phyloP scores from a whole-genome alignment of 352 stramenopile genomes.

The Pythium diclinum region DNA sequence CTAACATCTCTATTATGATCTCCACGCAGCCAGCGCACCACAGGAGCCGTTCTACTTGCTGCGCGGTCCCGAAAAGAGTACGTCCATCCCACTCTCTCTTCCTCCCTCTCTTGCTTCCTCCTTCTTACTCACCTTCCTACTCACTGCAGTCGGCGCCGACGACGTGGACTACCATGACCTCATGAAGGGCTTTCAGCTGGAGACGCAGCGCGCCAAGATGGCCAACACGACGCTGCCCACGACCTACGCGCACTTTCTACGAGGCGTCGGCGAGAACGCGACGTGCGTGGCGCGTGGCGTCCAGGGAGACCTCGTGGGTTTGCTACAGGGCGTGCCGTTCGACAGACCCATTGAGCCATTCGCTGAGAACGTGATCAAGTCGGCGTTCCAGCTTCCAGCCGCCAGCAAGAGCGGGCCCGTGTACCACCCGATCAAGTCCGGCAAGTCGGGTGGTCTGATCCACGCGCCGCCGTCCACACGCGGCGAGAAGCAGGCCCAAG shows the following conservation, averaged over 20 bases:
- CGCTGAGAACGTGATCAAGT: conserved; percentile 68
- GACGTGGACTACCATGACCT: conserved; percentile 56
- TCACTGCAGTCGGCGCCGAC: conserved; percentile 49
- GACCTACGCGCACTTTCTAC: conserved; percentile 72
- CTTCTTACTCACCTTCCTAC: neutral
- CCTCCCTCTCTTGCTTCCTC: neutral
- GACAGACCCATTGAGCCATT: conserved; percentile 76
- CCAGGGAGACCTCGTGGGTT: conserved; percentile 52
- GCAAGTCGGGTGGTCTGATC: conserved; percentile 54
- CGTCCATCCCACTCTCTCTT: conserved; percentile 6
- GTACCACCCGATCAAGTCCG: conserved; percentile 40
- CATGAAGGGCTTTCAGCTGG: conserved; percentile 67
- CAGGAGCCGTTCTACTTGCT: conserved; percentile 59
- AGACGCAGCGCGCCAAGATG: conserved; percentile 63
- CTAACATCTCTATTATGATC: neutral
- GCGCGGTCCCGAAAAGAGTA: conserved; percentile 55
- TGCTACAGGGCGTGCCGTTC: conserved; percentile 72
- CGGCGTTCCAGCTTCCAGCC: conserved; percentile 57
- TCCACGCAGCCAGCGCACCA: conserved; percentile 29
- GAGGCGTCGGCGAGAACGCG: conserved; percentile 52
- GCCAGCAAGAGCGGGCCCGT: conserved; percentile 56
- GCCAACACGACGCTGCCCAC: conserved; percentile 47
- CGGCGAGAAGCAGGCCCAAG: conserved; percentile 32
- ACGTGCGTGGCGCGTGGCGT: conserved; percentile 30
- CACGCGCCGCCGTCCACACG: conserved; percentile 52